Evolutionary conservation across 805 yeast species (phyloP), one percentile per base, ranked within the genome.

Genomic region (Cyberlindnera americana): DNA sequence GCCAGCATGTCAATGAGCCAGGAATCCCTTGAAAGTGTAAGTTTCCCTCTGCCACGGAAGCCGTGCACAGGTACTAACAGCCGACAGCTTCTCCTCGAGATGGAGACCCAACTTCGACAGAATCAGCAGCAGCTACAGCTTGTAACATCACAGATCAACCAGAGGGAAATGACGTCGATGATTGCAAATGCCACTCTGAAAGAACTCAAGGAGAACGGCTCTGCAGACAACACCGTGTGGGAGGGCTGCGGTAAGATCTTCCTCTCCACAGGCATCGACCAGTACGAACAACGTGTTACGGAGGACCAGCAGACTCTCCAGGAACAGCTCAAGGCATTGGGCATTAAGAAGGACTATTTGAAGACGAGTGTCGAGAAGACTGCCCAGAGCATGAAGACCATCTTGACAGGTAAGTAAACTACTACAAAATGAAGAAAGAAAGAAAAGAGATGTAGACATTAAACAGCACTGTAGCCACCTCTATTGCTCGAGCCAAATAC

Each of bases 401-500:
- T 53, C 9, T 31, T 54, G n/a, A 43, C 48, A 11, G 56, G 56
- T 12, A 52, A 49, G 34, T 38, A 37, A 21, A 21, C 6, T 21
- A 29, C 4, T 10, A 19, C 16, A 29, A 18, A 11, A 6, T 4
- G 24, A 28, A 5, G 10, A 14, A 15, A 6, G 15, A 17, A 13
- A n/a, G n/a, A n/a, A n/a, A n/a, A n/a, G n/a, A n/a, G n/a, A n/a
- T n/a, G n/a, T n/a, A n/a, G n/a, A 13, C n/a, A 7, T 29, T 13
- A 90, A 10, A 93, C 95, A 25, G 97, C 98, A 57, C 95, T 81
- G 61, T 93, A 91, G 15, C 96, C 98, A 19, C 95, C 95, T 59
- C 96, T 75, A 52, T 70, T 68, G 33, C 74, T 65, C 17, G 78
- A 73, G 6, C 90, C 82, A 38, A 81, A 70, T 24, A 90, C 60